These are phyloP conservation scores for Plenodomus lindquistii DNA, from an alignment of 2,329 filamentous ascomycete species.

Conservation along the genomic window DNA sequence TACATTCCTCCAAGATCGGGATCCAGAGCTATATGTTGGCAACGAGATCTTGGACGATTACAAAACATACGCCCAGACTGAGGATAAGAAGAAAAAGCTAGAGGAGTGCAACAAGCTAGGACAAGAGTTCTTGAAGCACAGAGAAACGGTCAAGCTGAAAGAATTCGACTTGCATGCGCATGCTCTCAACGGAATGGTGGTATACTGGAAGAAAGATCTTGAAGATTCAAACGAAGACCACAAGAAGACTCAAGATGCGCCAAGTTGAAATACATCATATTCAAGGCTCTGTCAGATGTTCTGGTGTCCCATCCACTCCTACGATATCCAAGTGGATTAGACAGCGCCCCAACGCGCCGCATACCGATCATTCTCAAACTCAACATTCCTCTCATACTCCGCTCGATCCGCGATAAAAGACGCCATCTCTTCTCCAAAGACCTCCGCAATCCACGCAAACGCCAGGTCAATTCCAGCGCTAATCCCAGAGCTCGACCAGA, in stretches of 20 bases:
- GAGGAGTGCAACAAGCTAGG: constrained; percentile 35
- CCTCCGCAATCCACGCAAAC: constrained; percentile 59
- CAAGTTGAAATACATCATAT: not conserved
- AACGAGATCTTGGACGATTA: constrained; percentile 43
- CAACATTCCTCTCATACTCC: constrained; percentile 62
- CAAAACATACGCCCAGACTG: constrained; percentile 23
- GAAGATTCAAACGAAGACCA: not conserved
- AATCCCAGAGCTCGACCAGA: constrained; percentile 69
- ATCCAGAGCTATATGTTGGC: constrained; percentile 42
- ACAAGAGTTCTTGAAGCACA: constrained; percentile 22
- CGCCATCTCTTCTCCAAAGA: constrained; percentile 60
- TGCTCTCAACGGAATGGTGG: constrained; percentile 39
- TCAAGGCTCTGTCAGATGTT: not conserved
- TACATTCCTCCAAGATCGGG: constrained; percentile 28
- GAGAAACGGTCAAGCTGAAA: constrained; percentile 18
- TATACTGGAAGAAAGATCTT: constrained; percentile 24
- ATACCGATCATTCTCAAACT: constrained; percentile 61
- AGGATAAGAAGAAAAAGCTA: constrained; percentile 28
- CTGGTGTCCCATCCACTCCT: not conserved
- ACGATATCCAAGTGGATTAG: constrained; percentile 2
- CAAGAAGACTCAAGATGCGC: not conserved
- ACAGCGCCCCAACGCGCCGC: constrained; percentile 44
- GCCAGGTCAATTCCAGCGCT: constrained; percentile 66
- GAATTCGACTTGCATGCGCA: constrained; percentile 37
- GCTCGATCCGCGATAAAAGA: constrained; percentile 53